Conservation (phyloP, 768 basidiomycete genomes). For the Tylopilus cervinicoccineus region DNA sequence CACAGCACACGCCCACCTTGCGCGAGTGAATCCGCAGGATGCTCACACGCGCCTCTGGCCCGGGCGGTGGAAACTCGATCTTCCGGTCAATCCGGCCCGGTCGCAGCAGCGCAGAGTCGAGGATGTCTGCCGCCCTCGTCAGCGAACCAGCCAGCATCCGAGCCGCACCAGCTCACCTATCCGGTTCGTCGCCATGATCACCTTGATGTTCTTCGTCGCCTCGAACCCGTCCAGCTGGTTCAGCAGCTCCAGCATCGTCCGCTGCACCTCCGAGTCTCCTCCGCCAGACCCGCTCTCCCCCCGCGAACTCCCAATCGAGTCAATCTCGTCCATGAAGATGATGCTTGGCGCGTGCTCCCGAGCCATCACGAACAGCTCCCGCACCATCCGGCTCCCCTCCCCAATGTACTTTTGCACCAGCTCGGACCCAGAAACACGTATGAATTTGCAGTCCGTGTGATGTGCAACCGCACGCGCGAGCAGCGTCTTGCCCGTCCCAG, state of each 20-base stretch:
- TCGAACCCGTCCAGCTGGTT: conserved; percentile 91
- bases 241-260: conserved; percentile 86
- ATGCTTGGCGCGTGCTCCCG: conserved; percentile 96
- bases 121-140: conserved; percentile 60
- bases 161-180: conserved; percentile 50
- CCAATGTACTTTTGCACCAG: conserved; percentile 98
- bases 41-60: conserved; percentile 94
- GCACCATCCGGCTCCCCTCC: conserved; percentile 94
- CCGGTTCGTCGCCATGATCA: conserved; percentile 97
- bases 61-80: conserved; percentile 98
- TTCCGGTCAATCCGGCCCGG: conserved; percentile 96
- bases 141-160: background rate
- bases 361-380: conserved; percentile 98
- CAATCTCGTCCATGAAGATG: conserved; percentile 99
- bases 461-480: conserved; percentile 95
- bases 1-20: conserved; percentile 51
- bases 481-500: conserved; percentile 95
- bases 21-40: conserved; percentile 96
- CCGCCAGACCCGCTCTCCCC: conserved; percentile 77
- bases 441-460: conserved; percentile 97
- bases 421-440: conserved; percentile 90
- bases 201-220: conserved; percentile 79
- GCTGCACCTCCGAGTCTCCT: conserved; percentile 85
- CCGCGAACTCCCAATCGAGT: conserved; percentile 91
- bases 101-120: conserved; percentile 88